phyloP scores from a whole-genome alignment of 148 eudicot species.

The Chenopodium suecicum region DNA sequence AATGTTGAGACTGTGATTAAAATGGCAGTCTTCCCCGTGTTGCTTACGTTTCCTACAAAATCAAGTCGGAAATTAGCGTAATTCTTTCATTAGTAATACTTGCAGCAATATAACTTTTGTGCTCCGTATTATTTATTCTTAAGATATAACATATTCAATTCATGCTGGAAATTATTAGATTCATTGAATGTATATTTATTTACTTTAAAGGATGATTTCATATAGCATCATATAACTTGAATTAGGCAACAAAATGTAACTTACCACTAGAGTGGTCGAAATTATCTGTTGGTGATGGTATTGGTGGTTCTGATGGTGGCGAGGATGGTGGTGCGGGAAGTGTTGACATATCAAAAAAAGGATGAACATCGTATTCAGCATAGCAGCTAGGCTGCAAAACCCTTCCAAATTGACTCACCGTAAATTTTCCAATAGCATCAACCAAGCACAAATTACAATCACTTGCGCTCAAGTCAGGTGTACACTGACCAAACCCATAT shows the following conservation, averaged over 20 bases:
- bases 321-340: neutral
- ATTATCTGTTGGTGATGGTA: neutral
- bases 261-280: neutral
- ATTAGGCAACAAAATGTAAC: neutral
- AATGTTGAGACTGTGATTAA: neutral
- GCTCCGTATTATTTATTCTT: too few species aligned
- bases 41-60: neutral
- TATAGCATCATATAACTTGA: too few species aligned
- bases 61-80: neutral
- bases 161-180: too few species aligned
- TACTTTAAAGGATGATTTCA: too few species aligned
- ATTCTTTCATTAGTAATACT: too few species aligned
- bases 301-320: neutral
- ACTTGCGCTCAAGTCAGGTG: slow-evolving; percentile 21
- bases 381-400: slow-evolving; percentile 31
- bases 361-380: slow-evolving; percentile 23
- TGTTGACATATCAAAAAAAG: slow-evolving; percentile 22
- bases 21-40: slow-evolving; percentile 7
- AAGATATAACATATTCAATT: too few species aligned
- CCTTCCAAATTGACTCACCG: slow-evolving; percentile 2
- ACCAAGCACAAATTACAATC: slow-evolving; percentile 20
- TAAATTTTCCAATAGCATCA: neutral
- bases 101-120: too few species aligned
- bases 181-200: too few species aligned
- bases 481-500: slow-evolving; percentile 28